These are phyloP conservation scores for Solanum gracilifrons DNA, from an alignment of 257 asterid species.

Conservation along the genomic window DNA sequence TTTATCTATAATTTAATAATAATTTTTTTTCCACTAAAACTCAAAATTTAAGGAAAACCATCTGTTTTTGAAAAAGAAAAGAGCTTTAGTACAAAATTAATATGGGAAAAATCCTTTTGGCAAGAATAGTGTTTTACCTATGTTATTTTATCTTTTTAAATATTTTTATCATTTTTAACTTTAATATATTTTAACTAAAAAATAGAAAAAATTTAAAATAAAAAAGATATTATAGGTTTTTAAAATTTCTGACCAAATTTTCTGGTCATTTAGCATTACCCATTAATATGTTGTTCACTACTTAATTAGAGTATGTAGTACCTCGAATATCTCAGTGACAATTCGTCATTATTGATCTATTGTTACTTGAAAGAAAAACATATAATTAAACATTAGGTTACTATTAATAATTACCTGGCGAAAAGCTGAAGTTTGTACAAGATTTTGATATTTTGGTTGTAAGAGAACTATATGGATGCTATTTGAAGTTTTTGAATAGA, in stretches of 20 bases:
- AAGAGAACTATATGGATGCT: background rate
- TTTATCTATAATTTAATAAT: too few relatives aligned
- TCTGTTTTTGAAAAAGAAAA: too few relatives aligned
- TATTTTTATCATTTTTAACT: too few relatives aligned
- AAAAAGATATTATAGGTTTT: too few relatives aligned
- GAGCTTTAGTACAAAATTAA: too few relatives aligned
- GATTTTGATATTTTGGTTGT: background rate
- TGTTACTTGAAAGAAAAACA: background rate
- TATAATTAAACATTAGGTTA: background rate
- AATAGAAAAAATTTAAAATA: too few relatives aligned
- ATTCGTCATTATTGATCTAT: background rate
- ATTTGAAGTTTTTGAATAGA: background rate
- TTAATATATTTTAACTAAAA: too few relatives aligned
- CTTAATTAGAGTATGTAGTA: background rate
- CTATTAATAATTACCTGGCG: background rate
- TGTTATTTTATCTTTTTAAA: too few relatives aligned
- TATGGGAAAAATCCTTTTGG: too few relatives aligned
- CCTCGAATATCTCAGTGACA: background rate
- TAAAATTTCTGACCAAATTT: too few relatives aligned
- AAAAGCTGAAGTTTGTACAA: background rate
- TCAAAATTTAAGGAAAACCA: background rate
- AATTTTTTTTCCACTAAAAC: background rate
- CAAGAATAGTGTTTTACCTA: too few relatives aligned
- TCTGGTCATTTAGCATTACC: too few relatives aligned
- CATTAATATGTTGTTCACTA: background rate